Conservation (phyloP, 805 yeast genomes). For the Cyberlindnera euphorbiae region DNA sequence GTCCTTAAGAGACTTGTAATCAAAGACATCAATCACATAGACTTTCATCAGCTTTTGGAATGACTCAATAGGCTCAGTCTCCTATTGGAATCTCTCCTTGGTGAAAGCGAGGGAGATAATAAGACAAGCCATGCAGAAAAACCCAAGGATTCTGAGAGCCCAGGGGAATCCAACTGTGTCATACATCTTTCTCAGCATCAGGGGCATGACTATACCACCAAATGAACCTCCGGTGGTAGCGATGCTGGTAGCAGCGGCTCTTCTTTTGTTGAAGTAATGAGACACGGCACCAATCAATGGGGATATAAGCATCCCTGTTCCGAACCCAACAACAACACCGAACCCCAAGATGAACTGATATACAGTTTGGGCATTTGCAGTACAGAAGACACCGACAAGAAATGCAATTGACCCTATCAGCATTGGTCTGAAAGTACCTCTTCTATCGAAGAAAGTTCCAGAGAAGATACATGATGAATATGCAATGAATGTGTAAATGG, state of each 20-base stretch:
- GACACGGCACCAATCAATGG: constrained; percentile 40
- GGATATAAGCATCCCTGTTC: constrained; percentile 40
- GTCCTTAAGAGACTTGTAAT: constrained; percentile 38
- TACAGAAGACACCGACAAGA: constrained; percentile 38
- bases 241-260: constrained; percentile 42
- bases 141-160: constrained; percentile 47
- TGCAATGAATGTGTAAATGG: constrained; percentile 26
- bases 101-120: constrained; percentile 25
- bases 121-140: constrained; percentile 31
- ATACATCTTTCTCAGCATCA: constrained; percentile 39
- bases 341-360: constrained; percentile 51
- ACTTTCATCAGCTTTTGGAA: constrained; percentile 12
- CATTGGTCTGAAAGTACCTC: constrained; percentile 37
- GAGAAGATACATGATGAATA: constrained; percentile 33
- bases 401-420: constrained; percentile 34
- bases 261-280: constrained; percentile 38
- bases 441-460: constrained; percentile 42
- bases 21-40: constrained; percentile 24
- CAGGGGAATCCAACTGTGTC: constrained; percentile 45
- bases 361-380: constrained; percentile 38
- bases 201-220: constrained; percentile 47
- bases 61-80: constrained; percentile 11
- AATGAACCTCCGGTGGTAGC: constrained; percentile 47
- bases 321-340: constrained; percentile 42
- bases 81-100: constrained; percentile 29